Evolutionary conservation across 2,329 filamentous ascomycete genomes (phyloP).

Genomic region (Teratosphaeriaceae sp.): DNA sequence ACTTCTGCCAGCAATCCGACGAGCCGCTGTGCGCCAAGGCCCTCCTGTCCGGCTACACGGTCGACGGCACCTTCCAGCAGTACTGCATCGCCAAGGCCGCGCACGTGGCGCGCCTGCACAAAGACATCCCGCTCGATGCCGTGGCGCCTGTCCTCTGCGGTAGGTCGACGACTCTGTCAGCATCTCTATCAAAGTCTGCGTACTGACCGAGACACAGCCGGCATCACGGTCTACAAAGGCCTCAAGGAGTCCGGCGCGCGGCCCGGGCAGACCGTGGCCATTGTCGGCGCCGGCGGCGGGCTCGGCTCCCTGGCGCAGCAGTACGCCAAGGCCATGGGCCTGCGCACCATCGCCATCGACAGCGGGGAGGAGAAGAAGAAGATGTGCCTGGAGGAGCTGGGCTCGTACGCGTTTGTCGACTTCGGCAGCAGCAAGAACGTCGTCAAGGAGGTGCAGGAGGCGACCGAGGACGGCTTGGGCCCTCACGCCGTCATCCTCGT

Average conservation of each 20-base stretch:
- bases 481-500: conserved; percentile 83
- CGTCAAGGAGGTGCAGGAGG: conserved; percentile 75
- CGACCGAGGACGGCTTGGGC: conserved; percentile 72
- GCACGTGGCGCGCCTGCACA: conserved; percentile 75
- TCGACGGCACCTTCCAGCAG: conserved; percentile 90
- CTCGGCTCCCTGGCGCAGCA: conserved; percentile 74
- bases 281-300: conserved; percentile 81
- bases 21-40: conserved; percentile 76
- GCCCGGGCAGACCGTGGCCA: conserved; percentile 71
- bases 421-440: conserved; percentile 70
- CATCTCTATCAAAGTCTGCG: not conserved
- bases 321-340: conserved; percentile 87
- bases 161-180: not conserved
- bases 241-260: conserved; percentile 72
- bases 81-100: conserved; percentile 83
- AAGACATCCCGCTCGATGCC: conserved; percentile 67
- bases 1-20: conserved; percentile 73
- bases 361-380: conserved; percentile 72
- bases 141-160: conserved; percentile 63
- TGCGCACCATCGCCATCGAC: conserved; percentile 75
- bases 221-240: conserved; percentile 87
- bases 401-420: conserved; percentile 70
- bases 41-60: conserved; percentile 79
- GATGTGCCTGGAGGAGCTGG: conserved; percentile 60
- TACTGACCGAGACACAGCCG: conserved; percentile 27